phyloP scores from a whole-genome alignment of 225 moss, liverwort and hornwort genomes.

The Polytrichum formosum region DNA sequence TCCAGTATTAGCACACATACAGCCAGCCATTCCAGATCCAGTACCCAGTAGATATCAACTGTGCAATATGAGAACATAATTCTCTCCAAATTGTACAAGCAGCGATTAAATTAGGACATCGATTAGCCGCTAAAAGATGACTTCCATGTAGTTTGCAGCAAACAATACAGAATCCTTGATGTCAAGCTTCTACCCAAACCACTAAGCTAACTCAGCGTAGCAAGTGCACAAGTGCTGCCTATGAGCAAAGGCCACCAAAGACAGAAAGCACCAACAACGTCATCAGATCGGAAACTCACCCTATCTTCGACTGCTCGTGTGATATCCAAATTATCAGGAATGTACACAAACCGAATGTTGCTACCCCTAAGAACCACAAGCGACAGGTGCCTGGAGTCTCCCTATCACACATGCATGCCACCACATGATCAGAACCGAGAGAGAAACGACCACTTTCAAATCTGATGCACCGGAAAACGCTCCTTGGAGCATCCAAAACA shows the following conservation, averaged over 20 bases:
- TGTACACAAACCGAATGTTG: constrained; percentile 64
- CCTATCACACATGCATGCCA: constrained; percentile 20
- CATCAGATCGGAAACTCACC: constrained; percentile 30
- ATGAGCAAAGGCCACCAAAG: neutral
- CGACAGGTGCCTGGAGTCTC: constrained; percentile 36
- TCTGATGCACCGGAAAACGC: too few species aligned
- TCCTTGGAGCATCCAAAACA: too few species aligned
- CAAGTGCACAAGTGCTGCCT: too few species aligned
- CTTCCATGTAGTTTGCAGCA: too few species aligned
- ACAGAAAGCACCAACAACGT: neutral
- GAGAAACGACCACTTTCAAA: too few species aligned
- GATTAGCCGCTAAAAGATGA: too few species aligned
- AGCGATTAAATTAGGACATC: too few species aligned
- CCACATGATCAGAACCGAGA: too few species aligned
- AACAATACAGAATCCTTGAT: too few species aligned
- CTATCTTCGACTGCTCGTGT: constrained; percentile 57
- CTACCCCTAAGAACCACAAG: constrained; percentile 56
- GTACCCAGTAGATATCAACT: neutral
- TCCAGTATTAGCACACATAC: constrained; percentile 5
- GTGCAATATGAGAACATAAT: neutral
- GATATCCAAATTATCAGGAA: constrained; percentile 60
- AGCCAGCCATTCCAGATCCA: neutral
- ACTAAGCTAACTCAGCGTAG: too few species aligned
- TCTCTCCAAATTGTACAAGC: too few species aligned
- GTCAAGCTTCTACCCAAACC: too few species aligned